Percentiles rank a stretch among this genome's conserved stretches.
These are phyloP conservation scores for Vachellia collinsii DNA, from an alignment of 306 rosid genomes.

Conservation along the genomic window DNA sequence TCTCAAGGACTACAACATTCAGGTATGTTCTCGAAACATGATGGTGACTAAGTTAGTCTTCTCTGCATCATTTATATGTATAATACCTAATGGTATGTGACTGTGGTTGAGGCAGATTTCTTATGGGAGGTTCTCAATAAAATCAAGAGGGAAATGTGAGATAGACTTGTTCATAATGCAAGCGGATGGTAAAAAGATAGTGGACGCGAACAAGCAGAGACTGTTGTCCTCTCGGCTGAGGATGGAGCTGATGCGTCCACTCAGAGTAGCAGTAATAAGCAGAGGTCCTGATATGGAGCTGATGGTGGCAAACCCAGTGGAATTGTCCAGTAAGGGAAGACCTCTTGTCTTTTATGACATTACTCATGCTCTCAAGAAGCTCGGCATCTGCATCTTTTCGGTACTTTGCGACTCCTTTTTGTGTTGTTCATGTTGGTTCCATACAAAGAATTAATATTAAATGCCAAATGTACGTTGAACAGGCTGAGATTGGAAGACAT, in stretches of 20 bases:
- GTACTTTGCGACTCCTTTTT: constrained; percentile 46
- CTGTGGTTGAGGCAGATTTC: constrained; percentile 66
- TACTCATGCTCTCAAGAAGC: constrained; percentile 84
- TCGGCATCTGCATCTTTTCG: constrained; percentile 74
- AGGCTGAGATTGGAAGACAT: constrained; percentile 93
- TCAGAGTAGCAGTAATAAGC: constrained; percentile 76
- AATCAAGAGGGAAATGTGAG: constrained; percentile 70
- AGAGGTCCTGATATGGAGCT: constrained; percentile 89
- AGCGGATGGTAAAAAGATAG: constrained; percentile 86
- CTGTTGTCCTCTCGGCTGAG: constrained; percentile 67
- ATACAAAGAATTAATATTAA: background rate
- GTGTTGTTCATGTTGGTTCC: background rate
- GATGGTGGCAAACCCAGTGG: constrained; percentile 90
- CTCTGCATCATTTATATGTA: background rate
- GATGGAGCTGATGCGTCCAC: constrained; percentile 77
- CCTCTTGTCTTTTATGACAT: constrained; percentile 94
- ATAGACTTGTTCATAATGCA: constrained; percentile 92
- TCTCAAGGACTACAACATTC: constrained; percentile 81
- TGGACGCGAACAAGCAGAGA: constrained; percentile 75
- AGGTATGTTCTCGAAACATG: constrained; percentile 51
- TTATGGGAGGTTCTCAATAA: constrained; percentile 76
- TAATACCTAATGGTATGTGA: background rate
- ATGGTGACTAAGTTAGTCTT: background rate
- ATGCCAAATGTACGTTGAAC: constrained; percentile 35
- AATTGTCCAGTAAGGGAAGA: constrained; percentile 87